Base-by-base conservation (phyloP, 2,329 filamentous ascomycete genomes). In the Hypocrella siamensis region DNA sequence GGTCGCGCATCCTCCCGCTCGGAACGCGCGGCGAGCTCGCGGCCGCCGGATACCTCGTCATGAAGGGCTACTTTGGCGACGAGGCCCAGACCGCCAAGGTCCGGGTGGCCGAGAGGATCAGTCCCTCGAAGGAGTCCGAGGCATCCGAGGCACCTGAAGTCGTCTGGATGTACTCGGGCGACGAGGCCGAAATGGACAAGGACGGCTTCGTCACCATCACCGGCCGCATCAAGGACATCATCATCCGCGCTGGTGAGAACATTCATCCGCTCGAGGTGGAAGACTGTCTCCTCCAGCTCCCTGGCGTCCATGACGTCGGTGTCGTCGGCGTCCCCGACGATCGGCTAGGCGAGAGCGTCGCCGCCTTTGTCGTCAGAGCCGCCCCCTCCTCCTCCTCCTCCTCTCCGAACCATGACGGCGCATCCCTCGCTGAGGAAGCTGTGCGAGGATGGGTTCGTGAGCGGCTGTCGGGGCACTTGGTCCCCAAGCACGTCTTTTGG, bases 181-280 rank as follows among this genome's bases (percentile, higher is more conserved):
- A 98, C 47, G 88, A 96, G 60, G 90, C 85, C 2, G 59, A 63
- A 32, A 92, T 96, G 70, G 83, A 92, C 38, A 63, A 56, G 4
- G 66, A 85, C 18, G 90, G 88, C 3, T 96, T 85, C 49, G 71
- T 94, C 3, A 70, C 71, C 42, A 93, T 96, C 47, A 94, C 85
- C 1, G 84, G 86, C 3, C 67, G 86, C 12, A 88, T 93, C 48
- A 96, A 96, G 56, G 90, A 98, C 50, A 57, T 96, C 33, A 94
- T 98, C 44, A 96, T 96, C 49, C 72, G 84, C 17, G 88, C 82
- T 18, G 90, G 90, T 17, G 90, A 96, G 52, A 98, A 98, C 51
- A 93, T 94, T 34, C 83, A 93, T 51, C 90, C 90, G 0, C 63
- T 93, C 5, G 90, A 96, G 53, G 67, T 96, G 3, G 90, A 98